phyloP scores from a whole-genome alignment of 192 early-diverging fungal species.

The Ambispora gerdemannii region DNA sequence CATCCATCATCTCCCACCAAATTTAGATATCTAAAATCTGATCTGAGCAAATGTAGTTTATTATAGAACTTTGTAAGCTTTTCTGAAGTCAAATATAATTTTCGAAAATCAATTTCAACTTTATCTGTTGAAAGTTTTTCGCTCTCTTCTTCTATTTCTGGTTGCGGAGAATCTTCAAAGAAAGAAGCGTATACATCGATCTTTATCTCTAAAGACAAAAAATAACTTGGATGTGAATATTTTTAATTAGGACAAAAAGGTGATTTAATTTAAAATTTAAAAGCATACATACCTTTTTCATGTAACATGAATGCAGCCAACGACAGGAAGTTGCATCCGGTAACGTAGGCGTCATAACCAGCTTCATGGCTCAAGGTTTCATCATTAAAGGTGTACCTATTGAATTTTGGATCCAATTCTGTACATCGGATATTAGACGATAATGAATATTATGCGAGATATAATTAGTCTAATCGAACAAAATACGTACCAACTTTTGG shows the following conservation, averaged over 20 bases:
- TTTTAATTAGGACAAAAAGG: neutral
- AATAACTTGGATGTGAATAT: neutral
- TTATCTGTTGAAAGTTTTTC: neutral
- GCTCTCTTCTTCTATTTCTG: slow-evolving; percentile 6
- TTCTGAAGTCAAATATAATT: slow-evolving; percentile 1
- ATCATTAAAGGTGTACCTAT: slow-evolving; percentile 38
- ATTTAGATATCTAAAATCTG: slow-evolving; percentile 57
- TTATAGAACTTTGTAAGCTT: slow-evolving; percentile 47
- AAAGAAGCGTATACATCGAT: neutral
- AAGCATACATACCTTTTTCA: slow-evolving; percentile 33
- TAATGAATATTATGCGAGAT: too few relatives aligned
- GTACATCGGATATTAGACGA: neutral
- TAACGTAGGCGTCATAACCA: slow-evolving; percentile 89
- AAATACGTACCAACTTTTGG: slow-evolving; percentile 53
- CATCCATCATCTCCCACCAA: slow-evolving; percentile 48
- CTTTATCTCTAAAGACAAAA: neutral
- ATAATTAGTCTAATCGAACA: neutral
- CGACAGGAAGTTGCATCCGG: slow-evolving; percentile 75
- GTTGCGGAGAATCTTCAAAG: neutral
- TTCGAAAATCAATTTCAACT: neutral
- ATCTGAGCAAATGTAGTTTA: slow-evolving; percentile 65
- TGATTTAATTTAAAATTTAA: neutral
- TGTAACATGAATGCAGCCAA: slow-evolving; percentile 54
- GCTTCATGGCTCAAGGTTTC: slow-evolving; percentile 77
- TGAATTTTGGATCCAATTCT: slow-evolving; percentile 54